Base-by-base conservation (phyloP, 2,329 filamentous ascomycete species). In the Diaporthe citrichinensis region DNA sequence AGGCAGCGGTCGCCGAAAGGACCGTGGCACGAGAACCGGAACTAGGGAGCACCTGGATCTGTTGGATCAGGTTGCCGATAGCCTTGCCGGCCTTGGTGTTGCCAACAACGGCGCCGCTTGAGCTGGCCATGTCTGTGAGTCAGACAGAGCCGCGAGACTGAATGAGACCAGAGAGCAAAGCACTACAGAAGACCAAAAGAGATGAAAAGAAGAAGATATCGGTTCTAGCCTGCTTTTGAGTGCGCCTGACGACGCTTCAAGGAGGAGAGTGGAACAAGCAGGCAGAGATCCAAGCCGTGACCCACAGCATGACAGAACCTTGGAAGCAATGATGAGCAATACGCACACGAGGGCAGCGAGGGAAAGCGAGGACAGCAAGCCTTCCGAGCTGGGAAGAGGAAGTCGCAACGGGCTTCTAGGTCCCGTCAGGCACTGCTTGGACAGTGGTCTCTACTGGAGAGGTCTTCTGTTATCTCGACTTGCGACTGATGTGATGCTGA, bases 241-340 rank as follows among this genome's bases (percentile, higher is more conserved):
- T 58, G 57, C 39, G 49, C 31, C 34, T 71, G n/a, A 44, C 53
- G 68, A 65, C n/a, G 49, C 61, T 62, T 73, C 74, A 62, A 55
- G 69, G 73, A 39, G 75, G 62, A 31, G 75, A 76, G 51, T 74
- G 46, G 55, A 71, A 75, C 46, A 71, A 39, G 46, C 67, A 76
- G 73, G 73, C 58, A 71, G 69, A 76, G 55, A 74, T 72, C 55
- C 69, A 75, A 59, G 61, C 75, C 51, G 69, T 73, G 69, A 75
- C 73, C 75, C 75, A 76, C 75, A 74, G 74, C 75, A 76, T 75
- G 73, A 76, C 75, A 75, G 49, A 62, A 57, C 49, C 53, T 62
- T 65, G 69, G 39, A 58, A 20, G 31, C 36, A 72, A 72, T 39
- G 46, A 44, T 44, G 67, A 62, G 31, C 46, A 71, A 44, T 44